These are phyloP conservation scores for Arthrobotrys sinensis DNA, from an alignment of 2,329 filamentous ascomycete species.

Conservation along the genomic window DNA sequence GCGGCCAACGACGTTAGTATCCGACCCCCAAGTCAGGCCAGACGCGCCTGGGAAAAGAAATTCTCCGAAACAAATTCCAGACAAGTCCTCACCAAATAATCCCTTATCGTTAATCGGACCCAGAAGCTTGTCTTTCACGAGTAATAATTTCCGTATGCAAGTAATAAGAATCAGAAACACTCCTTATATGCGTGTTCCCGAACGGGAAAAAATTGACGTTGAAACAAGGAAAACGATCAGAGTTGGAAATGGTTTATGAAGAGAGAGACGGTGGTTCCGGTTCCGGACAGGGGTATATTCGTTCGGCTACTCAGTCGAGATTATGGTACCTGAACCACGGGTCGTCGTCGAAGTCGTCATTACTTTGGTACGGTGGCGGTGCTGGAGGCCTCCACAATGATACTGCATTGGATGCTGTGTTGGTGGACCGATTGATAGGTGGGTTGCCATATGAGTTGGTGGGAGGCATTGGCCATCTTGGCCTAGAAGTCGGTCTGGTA, in stretches of 20 bases:
- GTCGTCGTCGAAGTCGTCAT: not conserved
- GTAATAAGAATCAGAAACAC: conserved; percentile 16
- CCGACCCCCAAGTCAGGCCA: conserved; percentile 2
- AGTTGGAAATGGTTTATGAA: not conserved
- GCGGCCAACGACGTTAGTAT: not conserved
- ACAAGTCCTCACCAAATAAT: conserved; percentile 14
- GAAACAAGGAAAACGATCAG: conserved; percentile 1
- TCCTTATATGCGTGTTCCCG: not conserved
- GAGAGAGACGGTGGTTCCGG: not conserved
- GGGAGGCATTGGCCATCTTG: no score
- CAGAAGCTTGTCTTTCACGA: conserved; percentile 15
- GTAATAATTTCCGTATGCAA: conserved; percentile 28
- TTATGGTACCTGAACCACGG: not conserved
- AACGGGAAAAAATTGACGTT: conserved; percentile 5
- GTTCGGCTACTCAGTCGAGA: not conserved
- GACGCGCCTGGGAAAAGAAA: conserved; percentile 8
- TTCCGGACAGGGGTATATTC: not conserved
- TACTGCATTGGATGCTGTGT: no score
- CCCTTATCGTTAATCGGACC: conserved; percentile 23
- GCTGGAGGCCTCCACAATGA: not conserved
- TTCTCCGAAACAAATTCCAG: conserved; percentile 24
- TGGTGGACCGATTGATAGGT: no score
- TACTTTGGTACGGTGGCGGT: not conserved
- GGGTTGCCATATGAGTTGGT: no score
- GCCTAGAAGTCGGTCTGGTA: no score